Evolutionary conservation across 805 yeast genomes (phyloP).

Genomic region (Metschnikowia shivogae): DNA sequence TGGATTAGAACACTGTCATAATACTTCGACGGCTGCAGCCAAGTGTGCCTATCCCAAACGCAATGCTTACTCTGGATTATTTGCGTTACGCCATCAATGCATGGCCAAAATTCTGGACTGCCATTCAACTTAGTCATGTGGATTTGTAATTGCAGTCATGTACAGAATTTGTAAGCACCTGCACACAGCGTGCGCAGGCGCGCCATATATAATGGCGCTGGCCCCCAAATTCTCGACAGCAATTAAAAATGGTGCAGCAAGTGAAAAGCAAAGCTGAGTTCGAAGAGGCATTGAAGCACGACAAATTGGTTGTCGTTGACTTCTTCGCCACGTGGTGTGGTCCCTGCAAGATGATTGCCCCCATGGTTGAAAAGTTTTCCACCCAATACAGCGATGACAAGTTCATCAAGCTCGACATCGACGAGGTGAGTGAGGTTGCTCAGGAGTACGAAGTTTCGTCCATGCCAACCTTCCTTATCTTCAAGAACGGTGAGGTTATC

Average conservation of each 20-base stretch:
- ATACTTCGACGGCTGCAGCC: too few relatives aligned
- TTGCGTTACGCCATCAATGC: too few relatives aligned
- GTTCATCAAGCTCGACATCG: constrained; percentile 91
- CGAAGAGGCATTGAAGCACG: constrained; percentile 54
- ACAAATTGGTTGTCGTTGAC: constrained; percentile 85
- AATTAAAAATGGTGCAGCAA: constrained; percentile 33
- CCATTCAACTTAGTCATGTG: too few relatives aligned
- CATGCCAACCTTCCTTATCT: constrained; percentile 65
- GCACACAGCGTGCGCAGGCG: not conserved
- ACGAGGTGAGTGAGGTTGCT: constrained; percentile 73
- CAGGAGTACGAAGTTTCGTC: constrained; percentile 54
- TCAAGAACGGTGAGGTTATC: constrained; percentile 78
- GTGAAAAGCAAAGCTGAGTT: constrained; percentile 50
- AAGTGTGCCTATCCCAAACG: too few relatives aligned
- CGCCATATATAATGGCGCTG: not conserved
- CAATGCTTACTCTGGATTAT: too few relatives aligned
- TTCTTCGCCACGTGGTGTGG: constrained; percentile 99
- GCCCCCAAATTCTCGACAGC: not conserved
- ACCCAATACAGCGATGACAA: constrained; percentile 60
- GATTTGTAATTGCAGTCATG: not conserved
- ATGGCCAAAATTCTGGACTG: too few relatives aligned
- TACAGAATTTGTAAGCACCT: constrained; percentile 3
- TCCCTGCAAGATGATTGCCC: constrained; percentile 97
- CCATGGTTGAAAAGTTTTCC: constrained; percentile 80
- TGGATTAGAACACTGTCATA: too few relatives aligned